A percentile compares a stretch with the other conserved stretches of the same genome.
These are phyloP conservation scores for Colletotrichum cereale DNA, from an alignment of 2,329 filamentous ascomycete species.

Conservation along the genomic window DNA sequence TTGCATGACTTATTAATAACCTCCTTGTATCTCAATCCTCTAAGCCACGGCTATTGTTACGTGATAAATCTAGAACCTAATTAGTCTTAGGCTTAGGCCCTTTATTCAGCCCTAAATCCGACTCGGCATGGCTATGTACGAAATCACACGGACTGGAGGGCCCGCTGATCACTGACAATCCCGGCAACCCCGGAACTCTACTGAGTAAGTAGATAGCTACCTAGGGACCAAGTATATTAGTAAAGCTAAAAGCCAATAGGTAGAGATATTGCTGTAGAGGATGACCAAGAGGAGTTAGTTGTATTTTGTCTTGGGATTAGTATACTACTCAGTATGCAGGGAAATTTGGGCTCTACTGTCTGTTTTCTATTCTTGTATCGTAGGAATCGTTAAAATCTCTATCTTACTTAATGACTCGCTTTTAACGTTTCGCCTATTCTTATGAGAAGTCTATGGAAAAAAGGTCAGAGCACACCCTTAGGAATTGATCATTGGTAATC, in stretches of 20 bases:
- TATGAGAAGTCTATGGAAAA: background rate
- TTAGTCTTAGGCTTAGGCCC: background rate
- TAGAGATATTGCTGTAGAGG: background rate
- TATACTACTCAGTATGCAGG: too few species aligned
- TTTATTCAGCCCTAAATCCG: background rate
- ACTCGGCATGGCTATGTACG: background rate
- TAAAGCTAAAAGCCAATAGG: background rate
- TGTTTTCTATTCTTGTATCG: background rate
- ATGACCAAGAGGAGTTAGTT: background rate
- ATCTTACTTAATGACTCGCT: background rate
- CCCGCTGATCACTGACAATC: too few species aligned
- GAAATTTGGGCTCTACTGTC: too few species aligned
- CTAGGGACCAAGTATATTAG: background rate
- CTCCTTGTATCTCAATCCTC: background rate
- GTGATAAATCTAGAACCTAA: background rate
- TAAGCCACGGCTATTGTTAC: too few species aligned
- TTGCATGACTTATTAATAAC: background rate
- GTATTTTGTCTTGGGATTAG: too few species aligned
- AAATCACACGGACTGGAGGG: too few species aligned
- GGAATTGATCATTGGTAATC: background rate
- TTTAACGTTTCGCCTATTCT: too few species aligned
- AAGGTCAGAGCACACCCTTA: background rate
- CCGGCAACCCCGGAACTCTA: background rate
- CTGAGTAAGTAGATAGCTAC: background rate
- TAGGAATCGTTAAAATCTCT: background rate